A percentile compares a stretch with the other conserved stretches of the same genome.
phyloP scores from a whole-genome alignment of 2,329 filamentous ascomycete genomes.

The Pseudonectria buxi region DNA sequence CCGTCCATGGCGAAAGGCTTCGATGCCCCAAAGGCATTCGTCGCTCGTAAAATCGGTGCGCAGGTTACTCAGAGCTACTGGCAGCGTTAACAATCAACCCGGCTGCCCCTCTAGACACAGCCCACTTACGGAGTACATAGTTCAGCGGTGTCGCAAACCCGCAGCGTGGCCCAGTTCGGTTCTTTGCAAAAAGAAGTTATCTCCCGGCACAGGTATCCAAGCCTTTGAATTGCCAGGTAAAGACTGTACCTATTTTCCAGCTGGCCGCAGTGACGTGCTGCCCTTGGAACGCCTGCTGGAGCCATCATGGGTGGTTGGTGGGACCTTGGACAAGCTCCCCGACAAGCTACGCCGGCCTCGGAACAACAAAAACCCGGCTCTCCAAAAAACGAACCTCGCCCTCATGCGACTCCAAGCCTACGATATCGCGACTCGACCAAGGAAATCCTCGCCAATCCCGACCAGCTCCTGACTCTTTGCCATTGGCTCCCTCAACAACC shows the following conservation, averaged over 20 bases:
- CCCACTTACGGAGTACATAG: constrained; percentile 18
- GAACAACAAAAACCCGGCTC: constrained; percentile 24
- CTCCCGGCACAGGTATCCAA: no score
- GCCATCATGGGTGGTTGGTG: constrained; percentile 2
- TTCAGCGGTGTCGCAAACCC: background rate
- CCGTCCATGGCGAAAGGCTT: constrained; percentile 57
- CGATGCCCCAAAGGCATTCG: constrained; percentile 15
- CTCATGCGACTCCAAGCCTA: constrained; percentile 8
- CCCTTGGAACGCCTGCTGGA: constrained; percentile 2
- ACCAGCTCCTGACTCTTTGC: constrained; percentile 1
- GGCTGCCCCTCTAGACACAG: constrained; percentile 19
- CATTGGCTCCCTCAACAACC: constrained; percentile 2
- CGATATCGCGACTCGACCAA: constrained; percentile 8
- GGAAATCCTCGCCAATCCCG: constrained; percentile 3
- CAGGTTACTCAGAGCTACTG: constrained; percentile 15
- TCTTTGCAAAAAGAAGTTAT: no score
- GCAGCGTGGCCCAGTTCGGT: no score
- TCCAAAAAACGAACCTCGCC: constrained; percentile 4
- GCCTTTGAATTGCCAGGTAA: no score
- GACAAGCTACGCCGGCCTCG: constrained; percentile 23
- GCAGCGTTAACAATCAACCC: constrained; percentile 14
- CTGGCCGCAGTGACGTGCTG: no score
- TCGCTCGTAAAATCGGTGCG: constrained; percentile 11
- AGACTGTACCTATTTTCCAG: no score
- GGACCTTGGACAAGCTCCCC: constrained; percentile 12